Percentiles rank a stretch among this genome's conserved stretches.
These are phyloP conservation scores for Selaginella moellendorffii DNA, from an alignment of 75 land plant species.

Conservation along the genomic window DNA sequence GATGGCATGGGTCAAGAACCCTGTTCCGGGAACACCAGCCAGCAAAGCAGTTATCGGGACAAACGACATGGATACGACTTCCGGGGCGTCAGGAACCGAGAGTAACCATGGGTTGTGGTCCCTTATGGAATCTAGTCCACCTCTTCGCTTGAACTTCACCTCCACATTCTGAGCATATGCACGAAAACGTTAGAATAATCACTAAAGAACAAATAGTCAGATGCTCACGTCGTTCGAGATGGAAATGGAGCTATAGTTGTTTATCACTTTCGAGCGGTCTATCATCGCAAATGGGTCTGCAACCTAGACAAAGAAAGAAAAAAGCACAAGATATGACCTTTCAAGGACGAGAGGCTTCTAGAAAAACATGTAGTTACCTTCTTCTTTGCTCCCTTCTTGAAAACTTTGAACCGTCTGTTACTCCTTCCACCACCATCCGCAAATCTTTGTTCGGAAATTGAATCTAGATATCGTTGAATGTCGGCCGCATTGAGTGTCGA, in stretches of 20 bases:
- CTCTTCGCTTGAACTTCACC: slow-evolving; percentile 42
- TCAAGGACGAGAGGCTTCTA: not conserved
- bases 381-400: slow-evolving; percentile 19
- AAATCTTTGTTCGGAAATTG: slow-evolving; percentile 44
- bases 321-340: not conserved
- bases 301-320: not conserved
- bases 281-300: not conserved
- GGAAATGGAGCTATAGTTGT: not conserved
- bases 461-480: slow-evolving; percentile 36
- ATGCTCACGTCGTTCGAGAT: not conserved
- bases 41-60: slow-evolving; percentile 67
- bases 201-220: not conserved
- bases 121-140: slow-evolving; percentile 30
- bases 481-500: slow-evolving; percentile 35
- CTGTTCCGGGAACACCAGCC: slow-evolving; percentile 76
- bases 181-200: no score
- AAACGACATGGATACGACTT: slow-evolving; percentile 75
- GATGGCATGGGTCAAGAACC: slow-evolving; percentile 72
- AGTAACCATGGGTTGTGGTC: slow-evolving; percentile 52
- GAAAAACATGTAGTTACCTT: slow-evolving; percentile 25
- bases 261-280: not conserved
- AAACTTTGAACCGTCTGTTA: slow-evolving; percentile 18
- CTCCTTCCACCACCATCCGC: slow-evolving; percentile 24
- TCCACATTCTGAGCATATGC: slow-evolving; percentile 41
- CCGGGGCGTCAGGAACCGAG: slow-evolving; percentile 52